Base-by-base conservation (phyloP, 768 basidiomycete species). In the Serendipita sp. region DNA sequence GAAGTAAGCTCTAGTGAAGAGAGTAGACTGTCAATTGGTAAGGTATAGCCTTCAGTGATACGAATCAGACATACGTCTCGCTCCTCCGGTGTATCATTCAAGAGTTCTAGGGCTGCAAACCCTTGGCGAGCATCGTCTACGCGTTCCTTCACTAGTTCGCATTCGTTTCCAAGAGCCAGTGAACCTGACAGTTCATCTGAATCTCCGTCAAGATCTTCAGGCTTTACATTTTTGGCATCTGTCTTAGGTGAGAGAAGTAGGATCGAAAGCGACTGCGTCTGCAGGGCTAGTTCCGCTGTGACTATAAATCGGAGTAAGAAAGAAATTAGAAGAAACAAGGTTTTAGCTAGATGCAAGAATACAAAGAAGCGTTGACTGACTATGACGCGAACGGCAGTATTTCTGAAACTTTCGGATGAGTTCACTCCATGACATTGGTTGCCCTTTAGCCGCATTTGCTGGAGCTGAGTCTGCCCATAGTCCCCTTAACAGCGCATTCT, bases 361-460 rank as follows among this genome's bases (percentile, higher is more conserved):
- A 9, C n/a, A 20, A 48, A 28, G n/a, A n/a, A 42, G 33, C 3
- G n/a, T 22, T 20, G 33, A 30, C 30, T 84, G 82, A 64, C 71
- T 67, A 66, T 77, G 82, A 0, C 84, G 83, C 3, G 71, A 72
- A 20, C 65, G 63, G 68, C 84, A 86, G 66, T 93, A 90, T 66
- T 93, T 93, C 70, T 86, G 84, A 75, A 89, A 90, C 72, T 93
- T 93, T 66, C 88, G 80, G 42, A 92, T 73, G 13, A 92, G 79
- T 68, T 89, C 86, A 1, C 82, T 76, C 90, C 90, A 93, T 11
- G 83, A 74, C 16, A 92, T 71, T 3, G 71, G 67, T 0, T 68
- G 64, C 14, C 80, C 84, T 31, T 80, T 80, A 31, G 77, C 78
- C 0, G 80, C 73, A 66, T 78, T 86, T 3, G 84, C 86, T 0